Evolutionary conservation across 2,329 filamentous ascomycete species (phyloP).

Genomic region (Polychaeton citri): DNA sequence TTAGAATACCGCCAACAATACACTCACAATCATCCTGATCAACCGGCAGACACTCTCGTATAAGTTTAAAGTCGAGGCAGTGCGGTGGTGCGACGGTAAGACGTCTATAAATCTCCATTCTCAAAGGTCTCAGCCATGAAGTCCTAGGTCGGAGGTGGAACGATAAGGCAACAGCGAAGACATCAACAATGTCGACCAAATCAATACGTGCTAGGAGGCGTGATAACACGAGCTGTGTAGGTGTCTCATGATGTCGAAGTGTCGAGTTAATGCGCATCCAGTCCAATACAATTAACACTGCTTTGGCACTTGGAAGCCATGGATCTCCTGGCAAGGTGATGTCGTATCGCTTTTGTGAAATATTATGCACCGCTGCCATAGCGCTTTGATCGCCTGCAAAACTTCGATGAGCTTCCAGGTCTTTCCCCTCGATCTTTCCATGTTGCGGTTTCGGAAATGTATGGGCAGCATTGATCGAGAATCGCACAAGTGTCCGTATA

Average conservation of each 20-base stretch:
- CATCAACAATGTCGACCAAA: not conserved
- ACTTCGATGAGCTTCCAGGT: no score
- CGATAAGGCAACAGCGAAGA: not conserved
- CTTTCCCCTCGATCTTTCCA: not conserved
- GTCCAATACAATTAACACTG: not conserved
- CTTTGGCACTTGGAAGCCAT: not conserved
- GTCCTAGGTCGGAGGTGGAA: not conserved
- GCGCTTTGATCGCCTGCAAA: no score
- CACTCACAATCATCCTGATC: not conserved
- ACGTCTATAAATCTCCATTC: not conserved
- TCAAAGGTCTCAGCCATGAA: not conserved
- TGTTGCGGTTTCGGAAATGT: constrained; percentile 4
- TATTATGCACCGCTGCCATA: no score
- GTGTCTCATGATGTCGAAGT: not conserved
- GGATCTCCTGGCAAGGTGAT: not conserved
- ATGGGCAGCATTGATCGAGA: constrained; percentile 2
- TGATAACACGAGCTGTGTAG: not conserved
- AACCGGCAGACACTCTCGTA: constrained; percentile 1
- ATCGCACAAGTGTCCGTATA: not conserved
- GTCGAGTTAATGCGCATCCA: not conserved
- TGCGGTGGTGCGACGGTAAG: not conserved
- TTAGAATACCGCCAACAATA: constrained; percentile 1
- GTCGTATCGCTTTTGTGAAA: not conserved
- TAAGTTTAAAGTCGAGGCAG: not conserved
- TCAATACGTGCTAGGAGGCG: not conserved